phyloP scores from a whole-genome alignment of 176 grass and related monocot species.

The Canna indica region DNA sequence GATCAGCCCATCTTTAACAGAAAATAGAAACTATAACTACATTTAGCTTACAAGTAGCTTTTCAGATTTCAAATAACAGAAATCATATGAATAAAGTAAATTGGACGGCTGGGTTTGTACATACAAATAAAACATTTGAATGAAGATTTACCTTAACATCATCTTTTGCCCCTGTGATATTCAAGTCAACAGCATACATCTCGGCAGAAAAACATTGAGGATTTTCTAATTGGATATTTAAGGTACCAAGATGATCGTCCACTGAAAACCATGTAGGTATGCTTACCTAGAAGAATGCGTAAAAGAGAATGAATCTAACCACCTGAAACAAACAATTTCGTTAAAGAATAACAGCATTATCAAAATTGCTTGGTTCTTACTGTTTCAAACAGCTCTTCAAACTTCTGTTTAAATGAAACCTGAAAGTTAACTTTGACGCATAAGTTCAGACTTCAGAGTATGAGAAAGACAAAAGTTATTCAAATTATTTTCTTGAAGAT shows the following conservation, averaged over 20 bases:
- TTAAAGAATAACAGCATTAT: constrained; percentile 13
- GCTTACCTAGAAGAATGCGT: constrained; percentile 47
- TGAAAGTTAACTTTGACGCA: constrained; percentile 21
- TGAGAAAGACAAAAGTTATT: background rate
- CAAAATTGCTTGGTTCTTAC: constrained; percentile 31
- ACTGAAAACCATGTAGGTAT: constrained; percentile 91
- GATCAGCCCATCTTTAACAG: too few species aligned
- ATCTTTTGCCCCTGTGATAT: constrained; percentile 57
- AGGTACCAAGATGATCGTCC: constrained; percentile 72
- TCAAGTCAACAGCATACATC: constrained; percentile 81
- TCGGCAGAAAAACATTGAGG: constrained; percentile 91
- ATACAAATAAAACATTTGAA: background rate
- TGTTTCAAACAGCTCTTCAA: constrained; percentile 92
- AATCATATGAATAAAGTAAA: too few species aligned
- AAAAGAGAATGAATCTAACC: constrained; percentile 11
- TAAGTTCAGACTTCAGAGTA: background rate
- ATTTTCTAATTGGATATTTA: constrained; percentile 73
- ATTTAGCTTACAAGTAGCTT: too few species aligned
- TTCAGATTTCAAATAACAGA: too few species aligned
- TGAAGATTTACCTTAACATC: constrained; percentile 58
- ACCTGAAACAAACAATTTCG: constrained; percentile 3
- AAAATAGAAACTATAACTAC: too few species aligned
- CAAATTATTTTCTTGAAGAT: background rate
- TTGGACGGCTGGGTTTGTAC: too few species aligned
- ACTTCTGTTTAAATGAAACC: constrained; percentile 91